Evolutionary conservation across 257 asterid species (phyloP).

Genomic region (Lycium barbarum): DNA sequence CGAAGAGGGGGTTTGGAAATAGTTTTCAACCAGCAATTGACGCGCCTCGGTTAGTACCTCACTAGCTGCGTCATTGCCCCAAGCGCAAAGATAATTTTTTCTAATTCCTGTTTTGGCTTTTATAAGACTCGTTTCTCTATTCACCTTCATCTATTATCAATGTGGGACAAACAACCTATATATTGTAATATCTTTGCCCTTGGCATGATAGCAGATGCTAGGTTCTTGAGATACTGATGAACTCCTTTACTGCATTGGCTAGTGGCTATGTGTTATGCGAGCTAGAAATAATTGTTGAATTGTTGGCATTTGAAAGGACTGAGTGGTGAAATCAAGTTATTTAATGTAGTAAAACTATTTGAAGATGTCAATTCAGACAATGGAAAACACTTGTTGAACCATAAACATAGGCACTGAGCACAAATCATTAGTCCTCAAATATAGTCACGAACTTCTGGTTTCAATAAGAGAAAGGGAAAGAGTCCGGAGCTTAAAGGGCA

Average conservation of each 20-base stretch:
- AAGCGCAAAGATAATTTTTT: conserved; percentile 37
- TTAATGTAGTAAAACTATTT: too few species aligned
- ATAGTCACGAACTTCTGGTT: not conserved
- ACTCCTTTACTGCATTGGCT: not conserved
- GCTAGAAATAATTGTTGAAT: not conserved
- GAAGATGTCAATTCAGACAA: not conserved
- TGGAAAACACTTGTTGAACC: not conserved
- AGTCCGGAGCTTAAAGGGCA: too few species aligned
- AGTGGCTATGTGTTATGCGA: not conserved
- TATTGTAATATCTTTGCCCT: not conserved
- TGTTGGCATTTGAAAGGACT: not conserved
- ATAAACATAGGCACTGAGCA: not conserved
- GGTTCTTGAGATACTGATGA: not conserved
- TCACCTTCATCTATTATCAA: not conserved
- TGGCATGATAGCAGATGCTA: not conserved
- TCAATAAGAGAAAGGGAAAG: not conserved
- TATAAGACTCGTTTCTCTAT: not conserved
- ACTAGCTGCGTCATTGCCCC: conserved; percentile 51
- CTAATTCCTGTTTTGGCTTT: fast-evolving
- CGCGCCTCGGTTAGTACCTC: conserved; percentile 52
- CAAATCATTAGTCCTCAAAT: not conserved
- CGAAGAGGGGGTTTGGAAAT: conserved; percentile 43
- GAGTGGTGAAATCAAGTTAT: not conserved
- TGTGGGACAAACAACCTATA: conserved; percentile 40
- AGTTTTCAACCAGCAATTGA: conserved; percentile 51